Conservation (phyloP, 345 rosid species). For the Acer negundo region DNA sequence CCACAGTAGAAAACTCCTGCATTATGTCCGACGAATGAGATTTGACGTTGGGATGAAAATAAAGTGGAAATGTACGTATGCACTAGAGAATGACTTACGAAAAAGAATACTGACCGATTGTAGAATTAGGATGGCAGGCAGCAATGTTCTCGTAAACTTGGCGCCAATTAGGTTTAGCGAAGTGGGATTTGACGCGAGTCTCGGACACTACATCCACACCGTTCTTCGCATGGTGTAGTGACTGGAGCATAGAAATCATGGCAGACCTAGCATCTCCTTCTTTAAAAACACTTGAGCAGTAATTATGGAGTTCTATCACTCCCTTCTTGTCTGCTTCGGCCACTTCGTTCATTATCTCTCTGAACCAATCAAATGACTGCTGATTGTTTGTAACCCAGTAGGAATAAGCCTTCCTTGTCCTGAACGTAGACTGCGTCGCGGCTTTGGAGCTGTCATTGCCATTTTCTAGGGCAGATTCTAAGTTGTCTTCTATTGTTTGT, state of each 20-base stretch:
- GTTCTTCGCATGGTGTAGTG: slow-evolving; percentile 75
- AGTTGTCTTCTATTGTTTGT: slow-evolving; percentile 26
- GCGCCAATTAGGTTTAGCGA: slow-evolving; percentile 88
- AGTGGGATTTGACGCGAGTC: slow-evolving; percentile 81
- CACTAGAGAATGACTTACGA: too few relatives aligned
- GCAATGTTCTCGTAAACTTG: slow-evolving; percentile 79
- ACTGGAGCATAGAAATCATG: slow-evolving; percentile 83
- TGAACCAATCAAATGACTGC: slow-evolving; percentile 93
- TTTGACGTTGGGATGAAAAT: neutral
- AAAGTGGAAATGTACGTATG: neutral
- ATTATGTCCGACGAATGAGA: neutral
- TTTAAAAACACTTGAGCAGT: slow-evolving; percentile 89
- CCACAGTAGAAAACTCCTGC: slow-evolving; percentile 98
- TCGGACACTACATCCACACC: slow-evolving; percentile 90
- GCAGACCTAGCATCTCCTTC: slow-evolving; percentile 94
- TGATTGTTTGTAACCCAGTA: slow-evolving; percentile 93
- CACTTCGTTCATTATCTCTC: slow-evolving; percentile 90
- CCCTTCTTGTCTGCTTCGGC: slow-evolving; percentile 67
- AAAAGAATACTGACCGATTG: slow-evolving; percentile 53
- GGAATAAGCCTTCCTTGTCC: slow-evolving; percentile 72
- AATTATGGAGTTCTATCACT: slow-evolving; percentile 78
- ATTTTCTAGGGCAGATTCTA: slow-evolving; percentile 16
- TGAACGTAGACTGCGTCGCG: slow-evolving; percentile 22
- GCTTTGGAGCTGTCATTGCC: slow-evolving; percentile 17
- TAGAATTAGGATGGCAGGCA: slow-evolving; percentile 47